Percentiles rank a stretch among this genome's conserved stretches.
Evolutionary conservation across 2,329 filamentous ascomycete species (phyloP).

Genomic region (Fusarium sp.): DNA sequence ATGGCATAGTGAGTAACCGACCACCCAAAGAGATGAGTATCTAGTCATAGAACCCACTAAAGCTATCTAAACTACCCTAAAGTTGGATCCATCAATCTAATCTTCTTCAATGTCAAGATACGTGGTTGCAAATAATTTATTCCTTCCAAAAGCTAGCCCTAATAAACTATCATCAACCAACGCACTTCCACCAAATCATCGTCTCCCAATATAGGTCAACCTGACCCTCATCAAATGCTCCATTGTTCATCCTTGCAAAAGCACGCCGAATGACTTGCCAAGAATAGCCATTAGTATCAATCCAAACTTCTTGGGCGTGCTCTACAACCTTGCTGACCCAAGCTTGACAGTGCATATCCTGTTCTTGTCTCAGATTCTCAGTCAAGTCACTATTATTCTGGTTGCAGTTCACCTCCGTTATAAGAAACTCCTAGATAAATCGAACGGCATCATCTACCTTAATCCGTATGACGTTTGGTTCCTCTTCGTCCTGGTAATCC

Average conservation of each 20-base stretch:
- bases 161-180: not conserved
- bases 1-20: not conserved
- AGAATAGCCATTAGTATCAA: not conserved
- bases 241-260: not conserved
- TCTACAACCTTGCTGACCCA: not conserved
- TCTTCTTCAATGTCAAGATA: not conserved
- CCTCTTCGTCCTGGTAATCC: not conserved
- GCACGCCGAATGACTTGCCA: not conserved
- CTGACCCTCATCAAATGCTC: not conserved
- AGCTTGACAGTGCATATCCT: not conserved
- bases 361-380: not conserved
- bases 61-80: not conserved
- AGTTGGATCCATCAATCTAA: rapidly evolving
- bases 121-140: rapidly evolving
- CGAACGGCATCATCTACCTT: not conserved
- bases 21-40: rapidly evolving
- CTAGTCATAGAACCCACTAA: rapidly evolving
- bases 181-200: not conserved
- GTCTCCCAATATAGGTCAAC: not conserved
- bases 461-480: not conserved
- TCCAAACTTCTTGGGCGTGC: not conserved
- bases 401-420: rapidly evolving
- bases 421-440: not conserved
- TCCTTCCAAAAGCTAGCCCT: too few species aligned
- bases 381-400: rapidly evolving